Evolutionary conservation across 805 yeast species (phyloP).

Genomic region (Candida schatavii): DNA sequence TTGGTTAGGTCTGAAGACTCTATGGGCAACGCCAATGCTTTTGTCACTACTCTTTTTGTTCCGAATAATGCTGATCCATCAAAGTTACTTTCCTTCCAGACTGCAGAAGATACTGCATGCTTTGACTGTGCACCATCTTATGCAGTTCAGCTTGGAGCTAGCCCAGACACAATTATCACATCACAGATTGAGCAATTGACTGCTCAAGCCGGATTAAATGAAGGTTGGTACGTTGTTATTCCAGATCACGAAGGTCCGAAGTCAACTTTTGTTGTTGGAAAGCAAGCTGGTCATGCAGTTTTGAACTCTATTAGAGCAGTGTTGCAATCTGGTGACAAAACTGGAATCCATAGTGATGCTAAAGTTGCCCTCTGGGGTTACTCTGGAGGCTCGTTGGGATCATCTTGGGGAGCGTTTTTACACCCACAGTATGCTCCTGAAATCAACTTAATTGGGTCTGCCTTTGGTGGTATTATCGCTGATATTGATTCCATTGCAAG

Average conservation of each 20-base stretch:
- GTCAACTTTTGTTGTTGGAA: slow-evolving; percentile 29
- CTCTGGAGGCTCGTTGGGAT: slow-evolving; percentile 38
- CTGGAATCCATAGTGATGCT: slow-evolving; percentile 18
- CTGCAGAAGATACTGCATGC: slow-evolving; percentile 19
- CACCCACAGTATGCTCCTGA: slow-evolving; percentile 16
- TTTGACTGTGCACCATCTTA: slow-evolving; percentile 21
- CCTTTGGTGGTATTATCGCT: slow-evolving; percentile 27
- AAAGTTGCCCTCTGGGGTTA: slow-evolving; percentile 31
- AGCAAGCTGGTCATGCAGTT: slow-evolving; percentile 26
- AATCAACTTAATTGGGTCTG: slow-evolving; percentile 19
- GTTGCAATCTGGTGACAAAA: slow-evolving; percentile 12
- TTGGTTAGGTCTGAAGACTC: slow-evolving; percentile 19
- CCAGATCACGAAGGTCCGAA: slow-evolving; percentile 36
- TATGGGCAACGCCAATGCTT: slow-evolving; percentile 16
- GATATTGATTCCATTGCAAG: slow-evolving; percentile 19
- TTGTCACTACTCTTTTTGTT: slow-evolving; percentile 17
- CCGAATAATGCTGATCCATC: slow-evolving; percentile 21
- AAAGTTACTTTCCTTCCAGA: slow-evolving; percentile 20
- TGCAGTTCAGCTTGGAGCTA: slow-evolving; percentile 13
- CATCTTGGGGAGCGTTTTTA: slow-evolving; percentile 36
- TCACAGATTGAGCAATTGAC: slow-evolving; percentile 6
- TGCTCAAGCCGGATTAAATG: slow-evolving; percentile 16
- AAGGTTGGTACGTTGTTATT: slow-evolving; percentile 32
- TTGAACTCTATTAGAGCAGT: slow-evolving; percentile 32
- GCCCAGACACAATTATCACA: slow-evolving; percentile 11